Conservation (phyloP, 331 rosid species). For the Acacia pycnantha region DNA sequence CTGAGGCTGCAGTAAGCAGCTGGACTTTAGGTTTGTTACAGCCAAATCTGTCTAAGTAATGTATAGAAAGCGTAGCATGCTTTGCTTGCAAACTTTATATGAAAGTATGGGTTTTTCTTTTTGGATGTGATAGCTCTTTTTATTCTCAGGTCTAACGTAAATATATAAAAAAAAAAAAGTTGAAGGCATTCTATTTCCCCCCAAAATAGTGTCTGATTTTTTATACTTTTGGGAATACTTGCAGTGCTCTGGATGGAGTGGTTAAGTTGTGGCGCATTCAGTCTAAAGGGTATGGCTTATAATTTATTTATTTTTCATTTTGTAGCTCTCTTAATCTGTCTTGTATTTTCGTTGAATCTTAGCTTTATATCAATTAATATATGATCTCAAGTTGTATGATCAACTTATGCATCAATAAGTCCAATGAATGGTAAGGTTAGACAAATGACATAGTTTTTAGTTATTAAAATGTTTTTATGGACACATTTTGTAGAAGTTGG, state of each 20-base stretch:
- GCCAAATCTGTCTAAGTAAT: too few relatives aligned
- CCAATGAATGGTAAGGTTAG: not conserved
- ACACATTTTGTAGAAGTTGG: not conserved
- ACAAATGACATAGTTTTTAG: not conserved
- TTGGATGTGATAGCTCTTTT: not conserved
- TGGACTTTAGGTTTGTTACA: too few relatives aligned
- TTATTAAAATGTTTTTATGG: not conserved
- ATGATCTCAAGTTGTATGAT: not conserved
- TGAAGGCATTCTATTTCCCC: not conserved
- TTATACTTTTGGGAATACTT: slow-evolving; percentile 39
- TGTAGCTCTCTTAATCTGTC: not conserved
- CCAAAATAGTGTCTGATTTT: slow-evolving; percentile 7
- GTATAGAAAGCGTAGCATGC: not conserved
- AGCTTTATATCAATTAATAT: not conserved
- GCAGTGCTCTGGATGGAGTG: slow-evolving; percentile 80
- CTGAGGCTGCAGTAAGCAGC: too few relatives aligned
- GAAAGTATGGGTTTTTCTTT: not conserved
- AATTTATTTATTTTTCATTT: not conserved
- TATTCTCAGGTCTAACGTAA: not conserved
- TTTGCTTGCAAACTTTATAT: not conserved
- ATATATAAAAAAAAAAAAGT: not conserved
- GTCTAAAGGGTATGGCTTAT: slow-evolving; percentile 48
- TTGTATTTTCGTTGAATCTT: not conserved
- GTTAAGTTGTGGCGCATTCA: slow-evolving; percentile 74
- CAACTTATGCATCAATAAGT: not conserved